Evolutionary conservation across 2,329 filamentous ascomycete species (phyloP).

Genomic region (Aspergillus sp.): DNA sequence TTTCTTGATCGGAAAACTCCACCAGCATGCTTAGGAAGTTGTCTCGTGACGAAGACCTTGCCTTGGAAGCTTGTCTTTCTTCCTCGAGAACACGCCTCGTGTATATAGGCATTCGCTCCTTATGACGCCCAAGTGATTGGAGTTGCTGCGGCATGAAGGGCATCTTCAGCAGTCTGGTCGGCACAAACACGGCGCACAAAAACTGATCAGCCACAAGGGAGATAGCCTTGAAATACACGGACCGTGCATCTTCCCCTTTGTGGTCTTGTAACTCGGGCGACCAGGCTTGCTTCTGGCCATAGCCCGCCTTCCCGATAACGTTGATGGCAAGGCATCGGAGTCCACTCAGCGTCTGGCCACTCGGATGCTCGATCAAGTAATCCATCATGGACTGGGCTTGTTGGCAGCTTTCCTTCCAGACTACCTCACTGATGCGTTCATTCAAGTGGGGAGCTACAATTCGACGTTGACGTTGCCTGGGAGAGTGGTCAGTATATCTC

Average conservation of each 20-base stretch:
- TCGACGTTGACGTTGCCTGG: conserved; percentile 34
- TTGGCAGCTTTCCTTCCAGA: conserved; percentile 34
- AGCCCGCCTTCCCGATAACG: conserved; percentile 36
- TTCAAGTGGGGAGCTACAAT: conserved; percentile 38
- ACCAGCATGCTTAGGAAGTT: conserved; percentile 10
- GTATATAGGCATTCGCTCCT: conserved; percentile 5
- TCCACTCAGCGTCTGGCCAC: conserved; percentile 25
- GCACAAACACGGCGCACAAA: conserved; percentile 27
- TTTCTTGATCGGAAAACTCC: conserved; percentile 12
- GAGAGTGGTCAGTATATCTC: not conserved
- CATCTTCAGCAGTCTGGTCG: conserved; percentile 19
- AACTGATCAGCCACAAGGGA: conserved; percentile 29
- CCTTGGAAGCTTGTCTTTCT: not conserved
- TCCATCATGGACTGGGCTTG: conserved; percentile 32
- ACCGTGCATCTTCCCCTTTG: conserved; percentile 5
- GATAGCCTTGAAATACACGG: conserved; percentile 35
- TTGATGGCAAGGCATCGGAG: conserved; percentile 39
- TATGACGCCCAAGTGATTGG: conserved; percentile 1
- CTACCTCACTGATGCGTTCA: conserved; percentile 34
- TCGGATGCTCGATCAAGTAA: conserved; percentile 23
- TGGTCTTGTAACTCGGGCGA: conserved; percentile 20
- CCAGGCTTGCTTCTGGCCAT: conserved; percentile 32
- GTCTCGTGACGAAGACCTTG: not conserved
- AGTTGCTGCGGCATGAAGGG: conserved; percentile 1
- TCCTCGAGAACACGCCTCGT: conserved; percentile 1